These are phyloP conservation scores for Suillus americanus DNA, from an alignment of 768 basidiomycete genomes.

Conservation along the genomic window DNA sequence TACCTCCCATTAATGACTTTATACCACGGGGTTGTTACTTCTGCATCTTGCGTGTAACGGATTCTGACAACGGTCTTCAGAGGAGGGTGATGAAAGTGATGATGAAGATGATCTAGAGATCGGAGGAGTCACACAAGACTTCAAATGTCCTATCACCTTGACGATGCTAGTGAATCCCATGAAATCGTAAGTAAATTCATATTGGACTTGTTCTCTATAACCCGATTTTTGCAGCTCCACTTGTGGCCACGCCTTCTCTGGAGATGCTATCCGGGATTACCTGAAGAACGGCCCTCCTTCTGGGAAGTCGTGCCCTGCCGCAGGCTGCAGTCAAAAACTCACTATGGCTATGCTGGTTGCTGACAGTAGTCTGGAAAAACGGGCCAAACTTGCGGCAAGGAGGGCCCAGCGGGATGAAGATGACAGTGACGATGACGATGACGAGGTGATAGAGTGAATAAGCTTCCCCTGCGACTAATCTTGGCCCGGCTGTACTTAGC, in stretches of 20 bases:
- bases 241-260: slow-evolving; percentile 86
- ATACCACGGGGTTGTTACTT: slow-evolving; percentile 58
- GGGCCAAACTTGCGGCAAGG: slow-evolving; percentile 57
- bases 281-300: slow-evolving; percentile 39
- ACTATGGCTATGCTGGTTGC: slow-evolving; percentile 47
- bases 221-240: slow-evolving; percentile 41
- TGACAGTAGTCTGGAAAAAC: slow-evolving; percentile 62
- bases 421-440: slow-evolving; percentile 40
- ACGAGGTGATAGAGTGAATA: slow-evolving; percentile 55
- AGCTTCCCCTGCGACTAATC: not conserved
- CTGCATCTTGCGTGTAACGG: slow-evolving; percentile 5
- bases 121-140: slow-evolving; percentile 81
- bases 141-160: slow-evolving; percentile 82
- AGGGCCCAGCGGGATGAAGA: slow-evolving; percentile 44
- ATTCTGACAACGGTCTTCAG: slow-evolving; percentile 36
- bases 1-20: slow-evolving; percentile 77
- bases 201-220: slow-evolving; percentile 1
- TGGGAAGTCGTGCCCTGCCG: slow-evolving; percentile 60
- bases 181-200: slow-evolving; percentile 64
- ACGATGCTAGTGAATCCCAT: slow-evolving; percentile 67
- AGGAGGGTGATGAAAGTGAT: slow-evolving; percentile 78
- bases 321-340: slow-evolving; percentile 68
- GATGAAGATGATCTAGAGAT: slow-evolving; percentile 88
- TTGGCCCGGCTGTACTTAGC: not conserved
- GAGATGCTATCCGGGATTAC: slow-evolving; percentile 63